Conservation (phyloP, 352 stramenopile genomes). For the Albugo candida region DNA sequence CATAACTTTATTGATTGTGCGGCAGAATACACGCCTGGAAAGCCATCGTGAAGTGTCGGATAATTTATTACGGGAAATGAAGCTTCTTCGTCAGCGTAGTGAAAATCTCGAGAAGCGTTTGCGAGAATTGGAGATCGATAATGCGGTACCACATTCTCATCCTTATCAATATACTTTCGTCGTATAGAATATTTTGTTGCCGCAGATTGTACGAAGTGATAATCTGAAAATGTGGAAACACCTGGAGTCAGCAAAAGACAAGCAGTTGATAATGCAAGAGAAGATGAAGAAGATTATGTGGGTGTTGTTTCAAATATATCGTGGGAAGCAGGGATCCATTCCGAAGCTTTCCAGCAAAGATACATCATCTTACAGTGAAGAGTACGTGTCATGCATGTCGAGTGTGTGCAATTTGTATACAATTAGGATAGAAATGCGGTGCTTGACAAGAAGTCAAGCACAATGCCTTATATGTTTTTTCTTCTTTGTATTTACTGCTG, state of each 20-base stretch:
- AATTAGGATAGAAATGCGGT: background rate
- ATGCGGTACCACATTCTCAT: constrained; percentile 23
- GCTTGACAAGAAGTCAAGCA: constrained; percentile 6
- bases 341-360: constrained; percentile 55
- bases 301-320: constrained; percentile 81
- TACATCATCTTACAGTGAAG: constrained; percentile 37
- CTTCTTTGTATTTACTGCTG: constrained; percentile 6
- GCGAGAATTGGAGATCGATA: constrained; percentile 70
- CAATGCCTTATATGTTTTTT: constrained; percentile 7
- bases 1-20: background rate
- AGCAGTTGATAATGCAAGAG: constrained; percentile 78
- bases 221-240: constrained; percentile 81
- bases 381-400: constrained; percentile 36
- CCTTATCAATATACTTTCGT: background rate
- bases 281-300: constrained; percentile 87
- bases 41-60: constrained; percentile 60
- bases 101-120: constrained; percentile 78
- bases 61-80: constrained; percentile 66
- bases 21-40: constrained; percentile 43
- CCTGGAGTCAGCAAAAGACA: constrained; percentile 64
- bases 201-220: constrained; percentile 66
- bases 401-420: constrained; percentile 7
- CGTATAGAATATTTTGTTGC: background rate
- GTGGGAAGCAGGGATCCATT: constrained; percentile 44
- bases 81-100: constrained; percentile 56